phyloP scores from a whole-genome alignment of 208 protist genomes.

The Trypanosoma platydactyli region DNA sequence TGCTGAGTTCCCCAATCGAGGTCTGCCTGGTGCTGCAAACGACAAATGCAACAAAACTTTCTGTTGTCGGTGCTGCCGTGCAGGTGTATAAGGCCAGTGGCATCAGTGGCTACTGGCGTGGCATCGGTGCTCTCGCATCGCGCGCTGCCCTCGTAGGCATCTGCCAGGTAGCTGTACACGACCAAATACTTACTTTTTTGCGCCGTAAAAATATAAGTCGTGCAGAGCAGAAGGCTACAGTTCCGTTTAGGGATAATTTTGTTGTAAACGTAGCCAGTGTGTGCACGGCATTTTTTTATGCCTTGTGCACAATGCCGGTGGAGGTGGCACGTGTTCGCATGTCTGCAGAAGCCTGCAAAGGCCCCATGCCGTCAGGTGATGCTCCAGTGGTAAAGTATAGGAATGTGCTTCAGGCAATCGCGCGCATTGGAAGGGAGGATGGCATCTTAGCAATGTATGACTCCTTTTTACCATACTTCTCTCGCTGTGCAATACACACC shows the following conservation, averaged over 20 bases:
- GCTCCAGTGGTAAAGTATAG: conserved; percentile 52
- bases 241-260: conserved; percentile 61
- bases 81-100: conserved; percentile 56
- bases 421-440: conserved; percentile 71
- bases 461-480: conserved; percentile 89
- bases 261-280: conserved; percentile 80
- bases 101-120: conserved; percentile 81
- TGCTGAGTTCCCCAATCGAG: conserved; percentile 86
- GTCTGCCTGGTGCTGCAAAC: conserved; percentile 92
- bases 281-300: conserved; percentile 84
- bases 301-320: conserved; percentile 88
- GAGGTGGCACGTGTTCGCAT: conserved; percentile 90
- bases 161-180: conserved; percentile 91
- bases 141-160: conserved; percentile 87
- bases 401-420: conserved; percentile 79
- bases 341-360: conserved; percentile 76
- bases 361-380: conserved; percentile 3
- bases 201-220: conserved; percentile 46
- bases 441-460: conserved; percentile 80
- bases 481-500: conserved; percentile 86
- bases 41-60: conserved; percentile 60
- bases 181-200: conserved; percentile 85
- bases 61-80: conserved; percentile 40
- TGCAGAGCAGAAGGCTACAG: not conserved
- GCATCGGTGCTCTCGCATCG: conserved; percentile 70